Evolutionary conservation across 495 filamentous ascomycete species (phyloP).

Genomic region (Bathelium albidoporum): DNA sequence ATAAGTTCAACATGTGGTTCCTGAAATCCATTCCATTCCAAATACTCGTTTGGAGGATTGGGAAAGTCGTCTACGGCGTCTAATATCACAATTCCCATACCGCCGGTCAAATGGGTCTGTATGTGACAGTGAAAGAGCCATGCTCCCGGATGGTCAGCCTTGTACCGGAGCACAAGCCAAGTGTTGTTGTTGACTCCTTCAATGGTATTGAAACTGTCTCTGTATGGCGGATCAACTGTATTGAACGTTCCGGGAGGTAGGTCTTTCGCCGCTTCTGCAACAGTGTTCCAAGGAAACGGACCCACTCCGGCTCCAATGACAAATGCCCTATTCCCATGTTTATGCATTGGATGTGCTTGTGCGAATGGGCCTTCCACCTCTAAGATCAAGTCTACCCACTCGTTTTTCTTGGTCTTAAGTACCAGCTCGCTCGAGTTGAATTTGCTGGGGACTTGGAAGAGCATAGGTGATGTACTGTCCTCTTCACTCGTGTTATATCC

Average conservation of each 20-base stretch:
- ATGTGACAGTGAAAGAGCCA: constrained; percentile 12
- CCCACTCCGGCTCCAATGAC: constrained; percentile 4
- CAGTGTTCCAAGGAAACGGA: constrained; percentile 1
- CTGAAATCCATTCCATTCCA: constrained; percentile 7
- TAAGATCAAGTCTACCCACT: constrained; percentile 8
- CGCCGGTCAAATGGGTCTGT: constrained; percentile 8
- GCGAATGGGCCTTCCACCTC: constrained; percentile 7
- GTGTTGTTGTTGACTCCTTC: constrained; percentile 6
- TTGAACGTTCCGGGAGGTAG: constrained; percentile 6
- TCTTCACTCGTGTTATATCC: constrained; percentile 7
- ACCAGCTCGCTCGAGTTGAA: background rate
- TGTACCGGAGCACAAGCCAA: constrained; percentile 7
- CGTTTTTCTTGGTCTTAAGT: constrained; percentile 4
- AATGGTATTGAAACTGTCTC: constrained; percentile 8
- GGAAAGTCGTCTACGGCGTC: constrained; percentile 9
- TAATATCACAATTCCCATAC: constrained; percentile 9
- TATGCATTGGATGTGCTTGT: constrained; percentile 10
- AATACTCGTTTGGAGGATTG: constrained; percentile 4
- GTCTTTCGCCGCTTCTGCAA: constrained; percentile 6
- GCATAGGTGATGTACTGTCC: background rate
- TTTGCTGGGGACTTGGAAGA: background rate
- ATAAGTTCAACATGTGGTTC: background rate
- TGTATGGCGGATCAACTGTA: constrained; percentile 6
- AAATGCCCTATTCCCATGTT: constrained; percentile 9
- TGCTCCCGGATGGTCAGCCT: constrained; percentile 8